These are phyloP conservation scores for Phytopythium oedochilum DNA, from an alignment of 352 stramenopile genomes.

Conservation along the genomic window DNA sequence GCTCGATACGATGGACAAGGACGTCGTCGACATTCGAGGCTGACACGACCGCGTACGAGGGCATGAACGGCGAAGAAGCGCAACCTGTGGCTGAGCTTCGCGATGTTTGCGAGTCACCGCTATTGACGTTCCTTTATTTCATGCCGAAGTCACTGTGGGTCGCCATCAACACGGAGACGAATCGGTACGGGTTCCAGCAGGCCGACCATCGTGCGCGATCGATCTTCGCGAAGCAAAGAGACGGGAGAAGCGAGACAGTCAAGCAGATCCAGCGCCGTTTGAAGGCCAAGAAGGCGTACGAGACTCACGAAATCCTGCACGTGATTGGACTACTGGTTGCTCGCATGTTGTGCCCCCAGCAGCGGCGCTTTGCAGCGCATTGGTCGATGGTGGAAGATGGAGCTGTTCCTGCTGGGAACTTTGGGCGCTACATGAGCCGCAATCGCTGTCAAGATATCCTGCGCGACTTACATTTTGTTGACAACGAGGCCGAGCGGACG, in stretches of 20 bases:
- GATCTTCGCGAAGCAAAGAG: no score
- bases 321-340: constrained; percentile 18
- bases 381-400: constrained; percentile 16
- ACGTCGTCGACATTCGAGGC: constrained; percentile 25
- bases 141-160: constrained; percentile 1
- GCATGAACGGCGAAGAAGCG: not conserved
- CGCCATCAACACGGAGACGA: constrained; percentile 6
- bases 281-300: constrained; percentile 7
- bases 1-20: no score
- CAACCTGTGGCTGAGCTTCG: no score
- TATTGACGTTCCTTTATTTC: not conserved
- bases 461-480: constrained; percentile 13
- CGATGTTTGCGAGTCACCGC: no score
- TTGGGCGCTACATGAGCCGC: constrained; percentile 14
- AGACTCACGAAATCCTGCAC: constrained; percentile 7
- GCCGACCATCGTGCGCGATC: no score
- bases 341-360: constrained; percentile 12
- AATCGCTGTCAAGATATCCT: constrained; percentile 18
- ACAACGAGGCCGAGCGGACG: constrained; percentile 9
- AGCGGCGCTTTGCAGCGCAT: constrained; percentile 9
- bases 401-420: constrained; percentile 7
- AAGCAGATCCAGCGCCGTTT: constrained; percentile 1
- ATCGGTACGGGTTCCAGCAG: not conserved
- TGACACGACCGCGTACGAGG: not conserved
- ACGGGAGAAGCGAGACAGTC: no score